These are phyloP conservation scores for Fusarium mexicanum DNA, from an alignment of 2,329 filamentous ascomycete species.

Conservation along the genomic window DNA sequence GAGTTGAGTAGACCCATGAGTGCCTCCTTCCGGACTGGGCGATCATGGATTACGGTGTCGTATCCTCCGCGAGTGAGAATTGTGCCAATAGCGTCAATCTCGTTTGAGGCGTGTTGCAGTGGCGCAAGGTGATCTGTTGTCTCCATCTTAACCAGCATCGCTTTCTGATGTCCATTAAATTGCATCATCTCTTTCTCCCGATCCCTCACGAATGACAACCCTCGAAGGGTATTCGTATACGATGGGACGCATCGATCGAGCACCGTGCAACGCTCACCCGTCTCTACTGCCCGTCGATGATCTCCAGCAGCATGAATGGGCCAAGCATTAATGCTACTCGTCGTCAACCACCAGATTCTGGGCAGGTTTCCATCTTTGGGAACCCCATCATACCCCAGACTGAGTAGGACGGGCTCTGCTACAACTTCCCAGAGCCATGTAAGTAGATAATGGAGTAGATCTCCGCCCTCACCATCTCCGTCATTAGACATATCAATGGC, in stretches of 20 bases:
- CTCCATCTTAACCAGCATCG: not conserved
- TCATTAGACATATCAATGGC: not conserved
- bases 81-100: not conserved
- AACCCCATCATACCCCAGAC: not conserved
- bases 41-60: not conserved
- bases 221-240: not conserved
- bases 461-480: not conserved
- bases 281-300: not conserved
- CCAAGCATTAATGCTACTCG: not conserved
- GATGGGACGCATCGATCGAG: not conserved
- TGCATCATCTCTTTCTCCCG: not conserved
- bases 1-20: not conserved
- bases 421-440: not conserved
- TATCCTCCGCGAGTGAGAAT: not conserved
- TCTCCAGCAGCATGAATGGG: not conserved
- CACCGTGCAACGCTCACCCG: not conserved
- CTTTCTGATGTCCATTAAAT: accelerated
- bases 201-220: not conserved
- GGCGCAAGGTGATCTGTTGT: not conserved
- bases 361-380: not conserved
- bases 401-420: not conserved
- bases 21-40: not conserved
- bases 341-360: not conserved
- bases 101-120: not conserved
- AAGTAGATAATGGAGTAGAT: not conserved